A percentile compares a stretch with the other conserved stretches of the same genome.
phyloP scores from a whole-genome alignment of 2,329 filamentous ascomycete genomes.

The Xylaria hypoxylon region DNA sequence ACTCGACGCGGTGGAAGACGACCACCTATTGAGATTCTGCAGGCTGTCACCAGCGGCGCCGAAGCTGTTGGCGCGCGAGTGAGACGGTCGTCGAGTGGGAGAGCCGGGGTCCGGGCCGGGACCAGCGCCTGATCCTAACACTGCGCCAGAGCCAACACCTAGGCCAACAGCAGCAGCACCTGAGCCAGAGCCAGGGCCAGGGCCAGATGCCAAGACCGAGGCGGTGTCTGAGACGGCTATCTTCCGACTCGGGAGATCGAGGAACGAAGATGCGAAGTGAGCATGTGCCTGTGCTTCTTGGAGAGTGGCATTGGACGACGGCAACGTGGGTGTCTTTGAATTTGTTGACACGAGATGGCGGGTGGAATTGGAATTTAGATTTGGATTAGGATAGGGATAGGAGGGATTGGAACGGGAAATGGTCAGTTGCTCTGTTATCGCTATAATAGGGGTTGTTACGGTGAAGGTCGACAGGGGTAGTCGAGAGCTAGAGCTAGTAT shows the following conservation, averaged over 20 bases:
- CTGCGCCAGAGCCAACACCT: conserved; percentile 9
- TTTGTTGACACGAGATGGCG: conserved; percentile 29
- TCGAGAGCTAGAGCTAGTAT: conserved; percentile 19
- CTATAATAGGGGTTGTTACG: conserved; percentile 31
- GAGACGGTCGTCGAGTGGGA: conserved; percentile 27
- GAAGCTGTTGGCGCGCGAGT: conserved; percentile 46
- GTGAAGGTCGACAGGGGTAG: conserved; percentile 31
- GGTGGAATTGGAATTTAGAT: conserved; percentile 17
- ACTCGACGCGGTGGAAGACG: conserved; percentile 64
- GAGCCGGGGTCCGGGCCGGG: conserved; percentile 25
- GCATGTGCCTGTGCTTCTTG: conserved; percentile 33
- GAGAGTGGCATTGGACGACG: conserved; percentile 32
- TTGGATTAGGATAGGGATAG: conserved; percentile 10
- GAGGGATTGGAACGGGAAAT: not conserved
- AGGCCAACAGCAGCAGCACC: conserved; percentile 9
- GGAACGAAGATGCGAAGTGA: conserved; percentile 36
- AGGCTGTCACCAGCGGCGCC: conserved; percentile 56
- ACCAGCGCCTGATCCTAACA: conserved; percentile 25
- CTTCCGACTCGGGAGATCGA: conserved; percentile 37
- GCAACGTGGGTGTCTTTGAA: conserved; percentile 27
- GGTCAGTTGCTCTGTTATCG: not conserved
- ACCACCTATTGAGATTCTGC: conserved; percentile 65
- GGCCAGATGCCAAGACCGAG: conserved; percentile 23
- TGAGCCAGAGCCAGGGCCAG: conserved; percentile 16
- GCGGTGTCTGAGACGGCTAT: conserved; percentile 14